Percentiles rank a stretch among this genome's conserved stretches.
Evolutionary conservation across 208 protist genomes (phyloP).

Genomic region (Zelonia costaricensis): DNA sequence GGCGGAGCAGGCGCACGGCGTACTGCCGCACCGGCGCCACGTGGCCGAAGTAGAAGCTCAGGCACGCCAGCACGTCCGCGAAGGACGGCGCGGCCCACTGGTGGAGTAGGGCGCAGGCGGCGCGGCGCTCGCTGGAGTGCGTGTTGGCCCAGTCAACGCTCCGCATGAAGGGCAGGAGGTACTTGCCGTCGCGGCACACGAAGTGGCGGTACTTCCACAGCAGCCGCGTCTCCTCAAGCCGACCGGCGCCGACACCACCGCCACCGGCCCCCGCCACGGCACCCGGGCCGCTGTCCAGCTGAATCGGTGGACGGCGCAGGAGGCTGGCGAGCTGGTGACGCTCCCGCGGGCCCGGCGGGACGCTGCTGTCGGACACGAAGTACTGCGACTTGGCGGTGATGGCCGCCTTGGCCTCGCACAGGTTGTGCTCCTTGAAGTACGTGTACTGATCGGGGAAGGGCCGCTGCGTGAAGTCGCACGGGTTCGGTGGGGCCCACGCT

Average conservation of each 20-base stretch:
- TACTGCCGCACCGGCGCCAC: conserved; percentile 59
- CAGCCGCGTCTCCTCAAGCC: conserved; percentile 87
- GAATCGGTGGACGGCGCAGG: conserved; percentile 51
- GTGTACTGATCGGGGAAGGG: conserved; percentile 41
- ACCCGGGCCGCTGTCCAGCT: conserved; percentile 40
- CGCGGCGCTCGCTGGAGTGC: conserved; percentile 60
- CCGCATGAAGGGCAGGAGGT: conserved; percentile 91
- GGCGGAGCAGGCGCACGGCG: conserved; percentile 61
- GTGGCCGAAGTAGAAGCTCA: conserved; percentile 71
- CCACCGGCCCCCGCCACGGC: neutral
- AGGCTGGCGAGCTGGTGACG: conserved; percentile 65
- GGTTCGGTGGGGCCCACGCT: neutral
- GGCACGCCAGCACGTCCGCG: conserved; percentile 66
- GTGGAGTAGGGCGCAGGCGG: conserved; percentile 69
- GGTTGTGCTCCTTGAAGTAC: conserved; percentile 58
- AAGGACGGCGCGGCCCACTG: conserved; percentile 66
- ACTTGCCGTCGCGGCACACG: conserved; percentile 68
- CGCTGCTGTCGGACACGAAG: conserved; percentile 49
- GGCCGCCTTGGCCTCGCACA: conserved; percentile 65
- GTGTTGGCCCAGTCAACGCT: conserved; percentile 90
- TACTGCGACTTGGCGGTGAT: conserved; percentile 60
- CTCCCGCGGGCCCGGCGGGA: conserved; percentile 62
- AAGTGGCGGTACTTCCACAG: conserved; percentile 94
- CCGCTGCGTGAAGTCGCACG: conserved; percentile 11
- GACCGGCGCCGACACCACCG: conserved; percentile 14